These are phyloP conservation scores for Quercus tomentella DNA, from an alignment of 331 rosid species.

Conservation along the genomic window DNA sequence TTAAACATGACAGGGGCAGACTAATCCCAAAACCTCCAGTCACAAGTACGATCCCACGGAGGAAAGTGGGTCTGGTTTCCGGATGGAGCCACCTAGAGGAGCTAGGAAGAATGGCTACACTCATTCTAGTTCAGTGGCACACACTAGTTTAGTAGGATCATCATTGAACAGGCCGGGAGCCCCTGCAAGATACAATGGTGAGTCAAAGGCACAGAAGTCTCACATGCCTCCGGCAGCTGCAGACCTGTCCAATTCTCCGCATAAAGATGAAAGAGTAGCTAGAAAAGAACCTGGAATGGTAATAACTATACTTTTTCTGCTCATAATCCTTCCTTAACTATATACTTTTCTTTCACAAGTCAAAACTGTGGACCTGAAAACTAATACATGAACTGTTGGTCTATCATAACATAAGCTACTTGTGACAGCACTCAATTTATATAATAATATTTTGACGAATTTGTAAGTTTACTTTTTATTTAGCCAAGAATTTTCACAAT, in stretches of 20 bases:
- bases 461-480: background rate
- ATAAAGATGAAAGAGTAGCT: slow-evolving; percentile 29
- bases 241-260: slow-evolving; percentile 32
- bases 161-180: slow-evolving; percentile 31
- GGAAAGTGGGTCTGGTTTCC: slow-evolving; percentile 37
- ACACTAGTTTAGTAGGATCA: slow-evolving; percentile 24
- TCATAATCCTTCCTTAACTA: background rate
- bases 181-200: slow-evolving; percentile 24
- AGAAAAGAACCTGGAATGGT: slow-evolving; percentile 42
- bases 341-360: background rate
- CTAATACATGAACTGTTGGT: background rate
- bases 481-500: background rate
- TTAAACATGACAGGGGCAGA: slow-evolving; percentile 40
- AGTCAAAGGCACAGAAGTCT: slow-evolving; percentile 44
- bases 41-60: slow-evolving; percentile 29
- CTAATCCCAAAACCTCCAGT: slow-evolving; percentile 33
- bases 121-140: slow-evolving; percentile 40
- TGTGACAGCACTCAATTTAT: background rate
- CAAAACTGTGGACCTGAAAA: background rate
- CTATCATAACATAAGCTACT: background rate
- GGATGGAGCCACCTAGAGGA: slow-evolving; percentile 29
- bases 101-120: slow-evolving; percentile 27
- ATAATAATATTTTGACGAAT: background rate
- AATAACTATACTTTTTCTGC: slow-evolving; percentile 12
- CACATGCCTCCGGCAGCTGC: slow-evolving; percentile 31